These are phyloP conservation scores for Taphrina confusa DNA, from an alignment of 1,139 yeast species.

Conservation along the genomic window DNA sequence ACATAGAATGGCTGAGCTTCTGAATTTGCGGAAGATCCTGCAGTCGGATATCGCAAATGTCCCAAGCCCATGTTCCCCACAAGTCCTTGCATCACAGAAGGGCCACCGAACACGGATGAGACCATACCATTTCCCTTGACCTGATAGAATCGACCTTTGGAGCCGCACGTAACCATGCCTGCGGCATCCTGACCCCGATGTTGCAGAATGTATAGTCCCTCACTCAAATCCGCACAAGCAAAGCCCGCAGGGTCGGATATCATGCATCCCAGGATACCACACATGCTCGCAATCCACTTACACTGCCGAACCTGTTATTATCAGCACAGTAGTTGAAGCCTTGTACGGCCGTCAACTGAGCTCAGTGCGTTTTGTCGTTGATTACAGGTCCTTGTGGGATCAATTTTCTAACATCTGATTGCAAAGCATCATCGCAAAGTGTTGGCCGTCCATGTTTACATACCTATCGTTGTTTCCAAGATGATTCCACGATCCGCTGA, in stretches of 20 bases:
- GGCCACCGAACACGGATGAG: constrained; percentile 88
- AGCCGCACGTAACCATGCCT: constrained; percentile 96
- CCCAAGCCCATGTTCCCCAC: constrained; percentile 95
- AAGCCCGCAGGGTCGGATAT: constrained; percentile 70
- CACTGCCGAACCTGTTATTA: not conserved
- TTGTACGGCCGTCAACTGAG: not conserved
- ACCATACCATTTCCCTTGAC: constrained; percentile 99
- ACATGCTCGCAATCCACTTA: constrained; percentile 55
- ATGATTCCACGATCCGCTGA: too few species aligned
- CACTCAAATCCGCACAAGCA: constrained; percentile 87
- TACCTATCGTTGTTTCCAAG: too few species aligned
- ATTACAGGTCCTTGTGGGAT: constrained; percentile 18
- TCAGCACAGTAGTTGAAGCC: not conserved
- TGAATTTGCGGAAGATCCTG: constrained; percentile 94
- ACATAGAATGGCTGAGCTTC: constrained; percentile 99
- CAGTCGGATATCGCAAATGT: constrained; percentile 95
- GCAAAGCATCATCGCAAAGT: constrained; percentile 18
- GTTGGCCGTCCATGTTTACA: too few species aligned
- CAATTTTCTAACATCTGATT: constrained; percentile 35
- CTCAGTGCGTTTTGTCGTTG: constrained; percentile 31
- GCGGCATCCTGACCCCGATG: constrained; percentile 99
- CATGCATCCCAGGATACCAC: constrained; percentile 91
- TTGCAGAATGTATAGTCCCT: constrained; percentile 89
- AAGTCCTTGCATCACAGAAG: constrained; percentile 66
- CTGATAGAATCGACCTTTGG: constrained; percentile 89